These are phyloP conservation scores for Piromyces finnis DNA, from an alignment of 192 early-diverging fungal genomes.

Conservation along the genomic window DNA sequence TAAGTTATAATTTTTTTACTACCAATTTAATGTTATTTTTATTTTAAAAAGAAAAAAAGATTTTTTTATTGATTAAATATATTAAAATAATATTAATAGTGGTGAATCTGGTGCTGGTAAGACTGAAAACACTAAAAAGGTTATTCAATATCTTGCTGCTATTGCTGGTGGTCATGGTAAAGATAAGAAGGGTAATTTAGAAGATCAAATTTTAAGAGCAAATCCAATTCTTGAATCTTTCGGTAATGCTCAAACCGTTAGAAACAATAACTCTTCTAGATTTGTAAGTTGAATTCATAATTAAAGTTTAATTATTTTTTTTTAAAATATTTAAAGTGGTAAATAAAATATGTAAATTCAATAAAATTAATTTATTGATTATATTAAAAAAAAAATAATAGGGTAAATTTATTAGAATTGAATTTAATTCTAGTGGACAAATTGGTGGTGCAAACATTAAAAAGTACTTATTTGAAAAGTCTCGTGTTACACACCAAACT, in stretches of 20 bases:
- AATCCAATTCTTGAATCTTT: conserved; percentile 97
- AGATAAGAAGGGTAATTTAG: conserved; percentile 33
- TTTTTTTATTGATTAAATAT: no score
- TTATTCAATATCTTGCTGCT: conserved; percentile 91
- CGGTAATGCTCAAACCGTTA: conserved; percentile 94
- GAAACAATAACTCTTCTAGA: conserved; percentile 97
- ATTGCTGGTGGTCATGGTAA: conserved; percentile 42
- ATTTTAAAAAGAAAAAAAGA: no score
- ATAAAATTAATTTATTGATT: no score
- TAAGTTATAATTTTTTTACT: conserved; percentile 16
- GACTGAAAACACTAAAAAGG: conserved; percentile 98
- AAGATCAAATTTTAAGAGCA: conserved; percentile 84
- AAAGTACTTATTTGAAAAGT: conserved; percentile 93
- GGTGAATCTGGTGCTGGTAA: conserved; percentile 99
- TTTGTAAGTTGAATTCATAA: no score
- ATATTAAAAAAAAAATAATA: not conserved
- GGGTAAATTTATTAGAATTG: conserved; percentile 98
- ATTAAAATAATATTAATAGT: no score
- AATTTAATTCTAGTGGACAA: conserved; percentile 70
- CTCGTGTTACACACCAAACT: conserved; percentile 83
- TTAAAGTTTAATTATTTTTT: no score
- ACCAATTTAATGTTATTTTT: no score
- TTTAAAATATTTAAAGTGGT: no score
- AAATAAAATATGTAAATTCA: no score
- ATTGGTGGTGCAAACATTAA: conserved; percentile 95